Base-by-base conservation (phyloP, 2,329 filamentous ascomycete species). In the Arthrobotrys sphaeroides region DNA sequence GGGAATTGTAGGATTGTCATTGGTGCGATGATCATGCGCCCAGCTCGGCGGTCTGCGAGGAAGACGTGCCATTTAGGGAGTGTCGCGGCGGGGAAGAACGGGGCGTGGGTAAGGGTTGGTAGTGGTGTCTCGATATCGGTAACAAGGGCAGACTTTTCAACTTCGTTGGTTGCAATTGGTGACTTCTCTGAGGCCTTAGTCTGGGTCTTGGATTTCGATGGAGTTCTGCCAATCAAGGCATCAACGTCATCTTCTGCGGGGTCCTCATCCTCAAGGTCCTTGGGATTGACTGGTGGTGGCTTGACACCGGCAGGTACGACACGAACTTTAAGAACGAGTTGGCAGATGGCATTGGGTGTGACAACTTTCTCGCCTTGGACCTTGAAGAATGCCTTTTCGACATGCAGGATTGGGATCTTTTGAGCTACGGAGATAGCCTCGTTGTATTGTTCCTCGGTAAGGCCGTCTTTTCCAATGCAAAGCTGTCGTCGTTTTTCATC, bases 301-400 rank as follows among this genome's bases (percentile, higher is more conserved):
- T 88, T 87, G 78, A 88, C 90, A 49, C 94, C 94, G 2, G 95
- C 94, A 4, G 95, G 95, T 53, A 98, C 90, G 81, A 98, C 91
- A 67, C 95, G 93, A 31, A 91, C 93, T 85, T 99, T 99, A 82
- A 99, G 89, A 60, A 99, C 93, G 28, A 99, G 90, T 77, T 94
- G 94, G 20, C 98, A 94, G 38, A 99, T 87, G 68, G 93, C 96
- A 72, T 91, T 92, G 5, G 95, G 94, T 31, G 94, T 96, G 81
- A 99, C 92, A 82, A 90, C 91, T 78, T 91, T 92, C 84, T 99
- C 96, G 81, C 95, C 95, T 61, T 93, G 90, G 49, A 99, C 96
- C 86, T 99, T 99, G 89, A 99, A 99, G 84, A 97, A 99, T 5
- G 93, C 92, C 84, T 93, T 96, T 81, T 93, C 92, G 9, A 99